phyloP scores from a whole-genome alignment of 2,329 filamentous ascomycete genomes.

The Paraphaeosphaeria minitans region DNA sequence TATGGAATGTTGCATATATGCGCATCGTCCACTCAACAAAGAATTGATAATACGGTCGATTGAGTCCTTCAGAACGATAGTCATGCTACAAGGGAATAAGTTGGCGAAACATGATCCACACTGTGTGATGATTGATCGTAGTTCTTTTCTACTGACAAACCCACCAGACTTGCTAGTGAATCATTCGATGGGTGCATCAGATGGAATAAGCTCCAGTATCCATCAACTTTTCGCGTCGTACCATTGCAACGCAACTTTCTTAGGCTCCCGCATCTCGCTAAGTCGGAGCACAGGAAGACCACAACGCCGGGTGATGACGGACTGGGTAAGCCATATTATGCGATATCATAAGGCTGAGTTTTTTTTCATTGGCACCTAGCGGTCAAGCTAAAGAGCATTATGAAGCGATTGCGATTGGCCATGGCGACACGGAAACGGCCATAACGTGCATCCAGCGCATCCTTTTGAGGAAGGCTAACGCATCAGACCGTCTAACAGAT shows the following conservation, averaged over 20 bases:
- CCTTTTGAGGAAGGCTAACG: no score
- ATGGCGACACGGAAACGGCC: neutral
- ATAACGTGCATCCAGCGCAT: no score
- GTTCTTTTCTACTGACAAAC: neutral
- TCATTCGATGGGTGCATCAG: neutral
- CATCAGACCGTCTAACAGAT: no score
- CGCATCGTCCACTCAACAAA: neutral
- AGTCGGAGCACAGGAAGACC: no score
- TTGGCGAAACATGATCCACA: neutral
- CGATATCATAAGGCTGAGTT: neutral
- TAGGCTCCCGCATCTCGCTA: constrained; percentile 17
- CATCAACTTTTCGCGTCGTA: neutral
- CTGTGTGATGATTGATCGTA: neutral
- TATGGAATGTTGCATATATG: neutral
- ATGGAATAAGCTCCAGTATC: neutral
- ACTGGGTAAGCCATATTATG: neutral
- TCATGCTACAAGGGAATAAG: neutral
- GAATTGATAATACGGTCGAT: neutral
- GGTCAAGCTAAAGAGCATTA: neutral
- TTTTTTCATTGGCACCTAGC: neutral
- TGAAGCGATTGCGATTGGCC: neutral
- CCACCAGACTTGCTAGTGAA: neutral
- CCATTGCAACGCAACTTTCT: constrained; percentile 12
- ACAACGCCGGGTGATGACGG: no score
- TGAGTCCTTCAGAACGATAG: neutral